These are phyloP conservation scores for Filobasidium floriforme DNA, from an alignment of 768 basidiomycete genomes.

Conservation along the genomic window DNA sequence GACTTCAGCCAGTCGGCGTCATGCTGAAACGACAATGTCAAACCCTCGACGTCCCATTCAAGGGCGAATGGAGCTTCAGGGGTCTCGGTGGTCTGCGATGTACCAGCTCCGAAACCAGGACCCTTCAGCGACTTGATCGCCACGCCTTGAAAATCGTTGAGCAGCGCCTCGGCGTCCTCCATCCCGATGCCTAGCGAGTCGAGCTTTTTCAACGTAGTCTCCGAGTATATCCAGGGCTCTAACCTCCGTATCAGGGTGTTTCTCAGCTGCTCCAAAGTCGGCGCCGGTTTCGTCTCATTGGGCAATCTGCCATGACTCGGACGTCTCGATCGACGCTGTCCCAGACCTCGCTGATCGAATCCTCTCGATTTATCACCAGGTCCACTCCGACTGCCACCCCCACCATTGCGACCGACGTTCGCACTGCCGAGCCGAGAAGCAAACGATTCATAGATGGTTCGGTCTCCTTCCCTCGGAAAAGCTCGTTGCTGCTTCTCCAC, in stretches of 20 bases:
- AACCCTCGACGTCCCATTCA: constrained; percentile 26
- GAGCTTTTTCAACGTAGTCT: constrained; percentile 6
- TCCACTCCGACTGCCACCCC: not conserved
- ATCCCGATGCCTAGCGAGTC: constrained; percentile 6
- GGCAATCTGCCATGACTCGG: not conserved
- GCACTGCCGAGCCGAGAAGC: no score
- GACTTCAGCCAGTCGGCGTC: constrained; percentile 28
- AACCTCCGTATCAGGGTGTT: not conserved
- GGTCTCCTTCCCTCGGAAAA: not conserved
- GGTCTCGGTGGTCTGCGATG: not conserved
- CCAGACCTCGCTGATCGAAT: no score
- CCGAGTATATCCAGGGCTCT: constrained; percentile 12
- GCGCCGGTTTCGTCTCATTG: constrained; percentile 1
- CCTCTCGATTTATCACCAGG: not conserved
- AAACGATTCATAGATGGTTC: not conserved
- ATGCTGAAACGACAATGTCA: constrained; percentile 24
- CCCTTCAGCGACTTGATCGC: not conserved
- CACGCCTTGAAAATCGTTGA: constrained; percentile 12
- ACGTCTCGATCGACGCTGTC: not conserved
- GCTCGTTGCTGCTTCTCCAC: no score
- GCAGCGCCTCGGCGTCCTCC: constrained; percentile 3
- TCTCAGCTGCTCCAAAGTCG: not conserved
- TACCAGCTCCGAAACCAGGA: not conserved
- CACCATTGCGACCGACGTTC: no score
- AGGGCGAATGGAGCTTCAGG: not conserved